Evolutionary conservation across 768 basidiomycete genomes (phyloP).

Genomic region (Pisolithus microcarpus): DNA sequence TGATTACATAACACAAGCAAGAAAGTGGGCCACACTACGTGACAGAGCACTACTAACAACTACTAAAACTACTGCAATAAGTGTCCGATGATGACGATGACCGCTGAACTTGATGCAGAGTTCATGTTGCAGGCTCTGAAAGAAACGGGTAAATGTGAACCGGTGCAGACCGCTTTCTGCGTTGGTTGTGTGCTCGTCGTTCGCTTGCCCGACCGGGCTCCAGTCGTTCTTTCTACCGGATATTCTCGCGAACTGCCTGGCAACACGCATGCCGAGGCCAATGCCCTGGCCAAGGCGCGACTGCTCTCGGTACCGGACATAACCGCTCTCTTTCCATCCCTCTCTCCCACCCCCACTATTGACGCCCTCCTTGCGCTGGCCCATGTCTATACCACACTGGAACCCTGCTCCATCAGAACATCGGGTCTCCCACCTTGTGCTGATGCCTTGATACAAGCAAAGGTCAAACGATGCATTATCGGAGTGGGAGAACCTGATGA

Average conservation of each 20-base stretch:
- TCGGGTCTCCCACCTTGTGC: constrained; percentile 85
- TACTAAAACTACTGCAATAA: no score
- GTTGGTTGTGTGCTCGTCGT: constrained; percentile 79
- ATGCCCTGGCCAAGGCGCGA: constrained; percentile 71
- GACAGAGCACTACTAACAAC: no score
- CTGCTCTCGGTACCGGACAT: constrained; percentile 40
- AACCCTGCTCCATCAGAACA: constrained; percentile 87
- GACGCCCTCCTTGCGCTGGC: constrained; percentile 47
- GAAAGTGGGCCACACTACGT: no score
- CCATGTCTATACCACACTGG: constrained; percentile 92
- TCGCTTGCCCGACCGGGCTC: constrained; percentile 33
- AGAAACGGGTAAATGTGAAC: constrained; percentile 63
- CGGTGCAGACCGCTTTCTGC: constrained; percentile 74
- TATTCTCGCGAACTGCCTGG: constrained; percentile 88
- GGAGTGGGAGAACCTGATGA: constrained; percentile 90
- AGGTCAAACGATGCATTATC: constrained; percentile 71
- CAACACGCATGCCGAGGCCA: constrained; percentile 97
- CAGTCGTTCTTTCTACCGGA: constrained; percentile 65
- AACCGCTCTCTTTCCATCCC: constrained; percentile 35
- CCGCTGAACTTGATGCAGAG: constrained; percentile 20
- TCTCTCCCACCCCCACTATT: constrained; percentile 23
- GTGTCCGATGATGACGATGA: constrained; percentile 3
- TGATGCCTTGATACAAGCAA: constrained; percentile 68
- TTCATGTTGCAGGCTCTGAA: constrained; percentile 60
- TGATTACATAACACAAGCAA: background rate